Percentiles rank a stretch among this genome's conserved stretches.
These are phyloP conservation scores for Gyrodon lividus DNA, from an alignment of 768 basidiomycete genomes.

Conservation along the genomic window DNA sequence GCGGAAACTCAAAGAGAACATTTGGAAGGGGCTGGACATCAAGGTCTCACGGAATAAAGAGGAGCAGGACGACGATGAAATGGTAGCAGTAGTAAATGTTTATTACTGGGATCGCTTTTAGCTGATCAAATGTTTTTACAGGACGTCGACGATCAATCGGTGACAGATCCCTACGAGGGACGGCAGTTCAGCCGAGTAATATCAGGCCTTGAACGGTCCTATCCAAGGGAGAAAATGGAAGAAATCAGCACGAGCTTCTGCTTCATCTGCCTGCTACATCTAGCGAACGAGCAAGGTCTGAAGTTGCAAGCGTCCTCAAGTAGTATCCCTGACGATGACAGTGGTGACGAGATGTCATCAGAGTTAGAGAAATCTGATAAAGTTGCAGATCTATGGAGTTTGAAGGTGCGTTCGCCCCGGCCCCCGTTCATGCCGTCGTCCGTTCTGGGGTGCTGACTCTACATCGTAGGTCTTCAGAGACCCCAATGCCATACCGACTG, in stretches of 20 bases:
- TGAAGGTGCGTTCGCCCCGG: constrained; percentile 52
- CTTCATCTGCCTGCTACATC: constrained; percentile 94
- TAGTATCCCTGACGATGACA: constrained; percentile 37
- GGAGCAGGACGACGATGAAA: constrained; percentile 46
- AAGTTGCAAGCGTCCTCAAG: constrained; percentile 60
- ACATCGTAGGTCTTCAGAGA: constrained; percentile 44
- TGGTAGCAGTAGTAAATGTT: constrained; percentile 42
- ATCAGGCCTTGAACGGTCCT: constrained; percentile 72
- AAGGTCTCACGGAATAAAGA: constrained; percentile 40
- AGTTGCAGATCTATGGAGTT: constrained; percentile 73
- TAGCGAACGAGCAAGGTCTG: constrained; percentile 95
- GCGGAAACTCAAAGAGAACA: constrained; percentile 94
- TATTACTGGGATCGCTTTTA: not conserved
- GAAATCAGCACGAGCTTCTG: constrained; percentile 99
- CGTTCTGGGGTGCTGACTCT: not conserved
- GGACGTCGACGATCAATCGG: constrained; percentile 52
- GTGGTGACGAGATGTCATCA: constrained; percentile 31
- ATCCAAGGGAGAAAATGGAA: constrained; percentile 92
- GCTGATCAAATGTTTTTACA: constrained; percentile 23
- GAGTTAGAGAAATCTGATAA: constrained; percentile 41
- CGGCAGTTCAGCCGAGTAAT: constrained; percentile 82
- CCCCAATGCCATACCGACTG: constrained; percentile 32
- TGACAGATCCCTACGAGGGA: constrained; percentile 64
- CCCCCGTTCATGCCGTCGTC: not conserved
- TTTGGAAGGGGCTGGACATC: constrained; percentile 92